These are phyloP conservation scores for Aurantiochytrium sp. DNA, from an alignment of 108 stramenopile species.

Conservation along the genomic window DNA sequence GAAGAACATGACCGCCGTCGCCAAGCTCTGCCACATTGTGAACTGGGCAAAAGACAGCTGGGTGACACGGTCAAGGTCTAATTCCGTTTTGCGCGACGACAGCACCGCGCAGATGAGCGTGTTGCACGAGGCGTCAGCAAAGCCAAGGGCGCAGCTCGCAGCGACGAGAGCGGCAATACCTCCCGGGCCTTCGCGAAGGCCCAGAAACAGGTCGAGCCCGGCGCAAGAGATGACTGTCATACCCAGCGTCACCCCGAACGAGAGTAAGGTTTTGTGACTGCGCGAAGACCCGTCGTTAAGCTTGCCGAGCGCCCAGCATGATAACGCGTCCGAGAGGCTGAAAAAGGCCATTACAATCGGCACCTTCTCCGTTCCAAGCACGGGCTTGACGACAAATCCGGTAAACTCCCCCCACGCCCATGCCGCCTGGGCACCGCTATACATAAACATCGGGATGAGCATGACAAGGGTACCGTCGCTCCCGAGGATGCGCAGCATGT, in stretches of 20 bases:
- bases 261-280: background rate
- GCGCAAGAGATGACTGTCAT: background rate
- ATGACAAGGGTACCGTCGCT: background rate
- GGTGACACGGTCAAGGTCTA: background rate
- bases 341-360: background rate
- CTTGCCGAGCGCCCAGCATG: background rate
- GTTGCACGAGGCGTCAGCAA: background rate
- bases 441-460: background rate
- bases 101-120: background rate
- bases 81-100: background rate
- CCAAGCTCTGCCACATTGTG: background rate
- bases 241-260: background rate
- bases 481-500: background rate
- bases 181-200: background rate
- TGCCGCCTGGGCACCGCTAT: background rate
- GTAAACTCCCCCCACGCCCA: background rate
- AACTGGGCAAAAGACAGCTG: background rate
- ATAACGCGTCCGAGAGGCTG: background rate
- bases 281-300: background rate
- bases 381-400: background rate
- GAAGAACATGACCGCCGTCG: background rate
- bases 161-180: background rate
- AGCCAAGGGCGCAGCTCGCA: background rate
- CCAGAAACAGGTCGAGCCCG: background rate
- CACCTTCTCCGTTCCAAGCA: background rate